These are phyloP conservation scores for Pezicula carpinea DNA, from an alignment of 2,329 filamentous ascomycete species.

Conservation along the genomic window DNA sequence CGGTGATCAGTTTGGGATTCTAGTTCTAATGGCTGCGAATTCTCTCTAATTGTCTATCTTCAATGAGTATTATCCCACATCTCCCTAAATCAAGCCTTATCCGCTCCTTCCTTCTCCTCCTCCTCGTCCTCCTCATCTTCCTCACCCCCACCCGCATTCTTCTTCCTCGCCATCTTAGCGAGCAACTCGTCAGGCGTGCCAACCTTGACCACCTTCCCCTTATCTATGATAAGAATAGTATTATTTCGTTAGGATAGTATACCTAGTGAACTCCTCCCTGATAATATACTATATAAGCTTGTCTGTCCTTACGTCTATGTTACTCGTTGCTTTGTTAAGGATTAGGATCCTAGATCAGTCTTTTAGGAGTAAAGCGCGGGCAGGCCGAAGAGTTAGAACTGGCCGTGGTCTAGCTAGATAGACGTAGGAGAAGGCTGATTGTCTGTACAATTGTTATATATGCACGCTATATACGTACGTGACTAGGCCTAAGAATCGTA, in stretches of 20 bases:
- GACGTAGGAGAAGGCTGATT: too few relatives aligned
- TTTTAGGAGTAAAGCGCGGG: too few relatives aligned
- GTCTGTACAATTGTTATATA: too few relatives aligned
- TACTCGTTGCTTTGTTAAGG: too few relatives aligned
- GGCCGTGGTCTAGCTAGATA: too few relatives aligned
- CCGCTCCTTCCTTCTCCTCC: conserved; percentile 1
- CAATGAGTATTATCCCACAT: conserved; percentile 2
- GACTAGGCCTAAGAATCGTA: neutral
- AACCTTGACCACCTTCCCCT: conserved; percentile 1
- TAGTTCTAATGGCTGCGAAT: conserved; percentile 15
- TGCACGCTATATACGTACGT: neutral
- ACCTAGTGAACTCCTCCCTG: too few relatives aligned
- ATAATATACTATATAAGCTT: too few relatives aligned
- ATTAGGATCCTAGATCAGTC: too few relatives aligned
- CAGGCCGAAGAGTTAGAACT: too few relatives aligned
- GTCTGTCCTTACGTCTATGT: too few relatives aligned
- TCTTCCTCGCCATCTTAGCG: conserved; percentile 1
- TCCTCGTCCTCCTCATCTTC: neutral
- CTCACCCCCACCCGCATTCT: neutral
- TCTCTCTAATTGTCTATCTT: conserved; percentile 1
- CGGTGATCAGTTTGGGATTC: conserved; percentile 13
- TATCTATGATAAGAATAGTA: neutral
- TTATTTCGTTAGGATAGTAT: too few relatives aligned
- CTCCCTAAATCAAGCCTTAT: conserved; percentile 2
- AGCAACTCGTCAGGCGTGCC: conserved; percentile 1